Conservation (phyloP, 345 rosid genomes). For the Bruguiera gymnorhiza region DNA sequence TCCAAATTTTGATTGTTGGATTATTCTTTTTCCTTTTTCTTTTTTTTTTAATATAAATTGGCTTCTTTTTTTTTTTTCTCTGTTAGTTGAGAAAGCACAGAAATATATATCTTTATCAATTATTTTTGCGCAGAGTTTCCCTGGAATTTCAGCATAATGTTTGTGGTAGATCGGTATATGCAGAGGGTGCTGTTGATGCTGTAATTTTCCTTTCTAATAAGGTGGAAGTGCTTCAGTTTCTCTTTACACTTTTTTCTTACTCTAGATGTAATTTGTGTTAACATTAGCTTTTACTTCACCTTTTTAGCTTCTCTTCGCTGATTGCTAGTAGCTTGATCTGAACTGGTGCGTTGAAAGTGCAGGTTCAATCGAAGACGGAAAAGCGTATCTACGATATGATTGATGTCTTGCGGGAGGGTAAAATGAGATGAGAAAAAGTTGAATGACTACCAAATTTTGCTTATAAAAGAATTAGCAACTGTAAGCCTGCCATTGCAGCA, state of each 20-base stretch:
- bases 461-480: no score
- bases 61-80: not conserved
- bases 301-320: not conserved
- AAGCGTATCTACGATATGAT: constrained; percentile 79
- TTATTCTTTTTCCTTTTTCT: not conserved
- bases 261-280: not conserved
- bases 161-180: constrained; percentile 90
- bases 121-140: constrained; percentile 57
- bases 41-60: no score
- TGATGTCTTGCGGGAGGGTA: constrained; percentile 74
- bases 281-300: no score
- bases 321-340: not conserved
- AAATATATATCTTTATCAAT: not conserved
- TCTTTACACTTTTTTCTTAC: not conserved
- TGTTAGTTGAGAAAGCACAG: constrained; percentile 6
- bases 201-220: constrained; percentile 81
- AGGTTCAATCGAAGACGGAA: constrained; percentile 67
- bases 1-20: not conserved
- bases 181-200: constrained; percentile 92
- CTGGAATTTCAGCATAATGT: constrained; percentile 98
- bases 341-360: constrained; percentile 9
- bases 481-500: no score
- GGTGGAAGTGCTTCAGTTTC: constrained; percentile 37
- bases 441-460: not conserved
- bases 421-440: constrained; percentile 47